These are phyloP conservation scores for Polyporus arcularius DNA, from an alignment of 768 basidiomycete species.

Conservation along the genomic window DNA sequence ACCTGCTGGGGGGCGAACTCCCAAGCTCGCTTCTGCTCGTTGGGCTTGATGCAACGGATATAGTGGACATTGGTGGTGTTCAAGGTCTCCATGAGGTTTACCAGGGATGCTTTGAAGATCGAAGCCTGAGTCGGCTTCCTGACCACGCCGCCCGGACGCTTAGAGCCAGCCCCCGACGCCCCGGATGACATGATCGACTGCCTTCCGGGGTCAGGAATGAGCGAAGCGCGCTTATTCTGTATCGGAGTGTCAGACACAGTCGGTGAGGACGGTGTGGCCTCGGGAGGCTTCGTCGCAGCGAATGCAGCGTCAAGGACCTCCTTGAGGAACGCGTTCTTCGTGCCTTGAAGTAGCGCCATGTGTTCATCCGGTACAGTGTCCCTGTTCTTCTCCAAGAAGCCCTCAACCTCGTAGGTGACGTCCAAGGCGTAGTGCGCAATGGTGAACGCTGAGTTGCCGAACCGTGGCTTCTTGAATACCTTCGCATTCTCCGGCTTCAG, in stretches of 20 bases:
- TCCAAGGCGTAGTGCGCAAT: slow-evolving; percentile 98
- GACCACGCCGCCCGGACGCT: slow-evolving; percentile 67
- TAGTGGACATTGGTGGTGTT: slow-evolving; percentile 98
- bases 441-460: slow-evolving; percentile 95
- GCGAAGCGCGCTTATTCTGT: slow-evolving; percentile 76
- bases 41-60: slow-evolving; percentile 99
- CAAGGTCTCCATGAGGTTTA: slow-evolving; percentile 95
- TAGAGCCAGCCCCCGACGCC: slow-evolving; percentile 44
- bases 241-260: slow-evolving; percentile 77
- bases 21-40: slow-evolving; percentile 96
- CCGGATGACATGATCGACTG: slow-evolving; percentile 62
- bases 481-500: slow-evolving; percentile 81
- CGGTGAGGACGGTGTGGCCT: slow-evolving; percentile 76
- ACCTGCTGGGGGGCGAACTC: slow-evolving; percentile 96
- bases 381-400: slow-evolving; percentile 98
- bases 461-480: slow-evolving; percentile 98
- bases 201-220: slow-evolving; percentile 88
- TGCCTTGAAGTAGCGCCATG: slow-evolving; percentile 80
- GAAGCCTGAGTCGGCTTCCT: slow-evolving; percentile 96
- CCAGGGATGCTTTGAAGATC: slow-evolving; percentile 95
- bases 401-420: slow-evolving; percentile 97
- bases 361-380: slow-evolving; percentile 99
- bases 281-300: slow-evolving; percentile 64
- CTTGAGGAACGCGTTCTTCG: slow-evolving; percentile 91
- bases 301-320: slow-evolving; percentile 93